Percentiles rank a stretch among this genome's conserved stretches.
Conservation (phyloP, 495 filamentous ascomycete species). For the Tuber borchii region DNA sequence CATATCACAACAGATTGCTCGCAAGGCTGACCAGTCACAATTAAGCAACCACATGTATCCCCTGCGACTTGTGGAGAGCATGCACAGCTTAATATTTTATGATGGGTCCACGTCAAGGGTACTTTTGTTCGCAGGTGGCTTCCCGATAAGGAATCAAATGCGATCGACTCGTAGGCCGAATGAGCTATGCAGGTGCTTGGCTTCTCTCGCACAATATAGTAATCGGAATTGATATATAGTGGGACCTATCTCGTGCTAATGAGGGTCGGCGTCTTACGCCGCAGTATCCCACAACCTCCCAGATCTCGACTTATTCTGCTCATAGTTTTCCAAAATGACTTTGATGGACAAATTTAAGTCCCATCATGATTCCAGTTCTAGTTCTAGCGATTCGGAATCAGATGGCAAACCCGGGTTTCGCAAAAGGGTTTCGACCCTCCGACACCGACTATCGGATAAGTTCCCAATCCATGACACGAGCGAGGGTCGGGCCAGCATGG, state of each 20-base stretch:
- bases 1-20: not conserved
- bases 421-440: not conserved
- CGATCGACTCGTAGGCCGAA: not conserved
- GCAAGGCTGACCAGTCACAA: not conserved
- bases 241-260: not conserved
- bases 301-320: not conserved
- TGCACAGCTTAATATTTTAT: not conserved
- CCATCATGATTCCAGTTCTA: not conserved
- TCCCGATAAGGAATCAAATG: not conserved
- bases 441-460: not conserved
- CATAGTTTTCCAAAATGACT: not conserved
- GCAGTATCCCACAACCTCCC: not conserved
- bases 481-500: not conserved
- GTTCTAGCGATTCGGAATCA: not conserved
- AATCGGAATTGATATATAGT: not conserved
- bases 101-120: not conserved
- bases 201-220: not conserved
- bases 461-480: not conserved
- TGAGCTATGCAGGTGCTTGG: not conserved
- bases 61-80: not conserved
- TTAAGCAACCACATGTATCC: not conserved
- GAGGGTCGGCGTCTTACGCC: not conserved
- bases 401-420: not conserved
- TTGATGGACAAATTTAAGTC: not conserved
- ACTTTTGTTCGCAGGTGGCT: not conserved